phyloP scores from a whole-genome alignment of 1,139 yeast species.

The Lodderomyces pseudojiufengensis region DNA sequence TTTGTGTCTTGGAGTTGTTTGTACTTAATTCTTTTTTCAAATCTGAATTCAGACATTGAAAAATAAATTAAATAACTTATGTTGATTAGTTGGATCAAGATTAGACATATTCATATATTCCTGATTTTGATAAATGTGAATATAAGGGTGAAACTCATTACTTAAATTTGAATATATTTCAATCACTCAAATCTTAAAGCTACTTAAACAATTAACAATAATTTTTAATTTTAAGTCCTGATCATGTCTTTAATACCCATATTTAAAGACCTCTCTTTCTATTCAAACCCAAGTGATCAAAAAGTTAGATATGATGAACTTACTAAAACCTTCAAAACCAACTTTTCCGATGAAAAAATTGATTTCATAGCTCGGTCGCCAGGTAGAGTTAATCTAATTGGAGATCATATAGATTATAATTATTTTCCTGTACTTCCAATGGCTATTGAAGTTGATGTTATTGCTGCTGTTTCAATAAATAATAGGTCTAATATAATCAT shows the following conservation, averaged over 20 bases:
- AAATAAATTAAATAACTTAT: no score
- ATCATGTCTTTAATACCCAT: conserved; percentile 23
- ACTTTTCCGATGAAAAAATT: conserved; percentile 25
- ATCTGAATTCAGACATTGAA: not conserved
- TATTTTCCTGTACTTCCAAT: conserved; percentile 70
- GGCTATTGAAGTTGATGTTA: conserved; percentile 66
- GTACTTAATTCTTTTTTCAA: no score
- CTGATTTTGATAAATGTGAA: no score
- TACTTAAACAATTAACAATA: no score
- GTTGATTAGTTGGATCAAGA: no score
- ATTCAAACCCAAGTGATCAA: conserved; percentile 22
- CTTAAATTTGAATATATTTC: no score
- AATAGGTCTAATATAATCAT: conserved; percentile 31
- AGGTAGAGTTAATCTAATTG: conserved; percentile 71
- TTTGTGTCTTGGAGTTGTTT: not conserved
- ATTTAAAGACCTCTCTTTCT: conserved; percentile 33
- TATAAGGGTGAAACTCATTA: no score
- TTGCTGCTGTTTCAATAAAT: conserved; percentile 43
- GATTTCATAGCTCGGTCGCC: conserved; percentile 60
- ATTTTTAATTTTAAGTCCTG: no score
- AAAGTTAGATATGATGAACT: conserved; percentile 25
- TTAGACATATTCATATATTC: no score
- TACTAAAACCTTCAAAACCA: conserved; percentile 16
- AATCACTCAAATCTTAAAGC: no score
- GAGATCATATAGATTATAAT: conserved; percentile 73